Conservation (phyloP, 345 rosid genomes). For the thale cress (Arabidopsis thaliana) region DNA sequence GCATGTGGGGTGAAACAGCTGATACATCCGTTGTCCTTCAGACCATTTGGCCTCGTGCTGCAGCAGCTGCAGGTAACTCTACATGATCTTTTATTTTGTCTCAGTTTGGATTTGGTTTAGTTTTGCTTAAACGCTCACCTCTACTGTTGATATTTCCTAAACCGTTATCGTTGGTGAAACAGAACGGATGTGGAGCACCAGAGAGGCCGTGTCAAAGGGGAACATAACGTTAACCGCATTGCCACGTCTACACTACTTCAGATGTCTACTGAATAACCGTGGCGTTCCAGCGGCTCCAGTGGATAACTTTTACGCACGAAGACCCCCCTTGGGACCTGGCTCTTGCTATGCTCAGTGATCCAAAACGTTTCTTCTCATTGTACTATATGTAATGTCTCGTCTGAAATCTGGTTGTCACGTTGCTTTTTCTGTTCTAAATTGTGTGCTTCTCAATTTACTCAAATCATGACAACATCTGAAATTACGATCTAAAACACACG, state of each 20-base stretch:
- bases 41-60: conserved; percentile 96
- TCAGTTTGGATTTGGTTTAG: not conserved
- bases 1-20: conserved; percentile 93
- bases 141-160: not conserved
- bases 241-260: conserved; percentile 82
- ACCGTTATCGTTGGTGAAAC: conserved; percentile 27
- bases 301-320: conserved; percentile 59
- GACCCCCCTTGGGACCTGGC: conserved; percentile 71
- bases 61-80: conserved; percentile 78
- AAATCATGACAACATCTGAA: conserved; percentile 22
- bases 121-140: not conserved
- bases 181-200: conserved; percentile 89
- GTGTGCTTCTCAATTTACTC: conserved; percentile 25
- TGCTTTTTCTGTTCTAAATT: conserved; percentile 17
- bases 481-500: not conserved
- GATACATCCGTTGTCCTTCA: conserved; percentile 86
- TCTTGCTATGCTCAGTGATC: conserved; percentile 81
- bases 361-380: conserved; percentile 17
- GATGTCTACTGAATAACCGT: conserved; percentile 83
- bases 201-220: conserved; percentile 58
- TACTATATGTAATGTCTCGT: conserved; percentile 28
- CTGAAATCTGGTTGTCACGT: not conserved
- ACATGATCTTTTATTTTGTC: conserved; percentile 1
- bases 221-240: conserved; percentile 57
- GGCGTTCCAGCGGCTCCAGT: conserved; percentile 90